Evolutionary conservation across 305 asterid species (phyloP), one percentile per base, ranked within the genome.

Genomic region (Petunia hybrid): DNA sequence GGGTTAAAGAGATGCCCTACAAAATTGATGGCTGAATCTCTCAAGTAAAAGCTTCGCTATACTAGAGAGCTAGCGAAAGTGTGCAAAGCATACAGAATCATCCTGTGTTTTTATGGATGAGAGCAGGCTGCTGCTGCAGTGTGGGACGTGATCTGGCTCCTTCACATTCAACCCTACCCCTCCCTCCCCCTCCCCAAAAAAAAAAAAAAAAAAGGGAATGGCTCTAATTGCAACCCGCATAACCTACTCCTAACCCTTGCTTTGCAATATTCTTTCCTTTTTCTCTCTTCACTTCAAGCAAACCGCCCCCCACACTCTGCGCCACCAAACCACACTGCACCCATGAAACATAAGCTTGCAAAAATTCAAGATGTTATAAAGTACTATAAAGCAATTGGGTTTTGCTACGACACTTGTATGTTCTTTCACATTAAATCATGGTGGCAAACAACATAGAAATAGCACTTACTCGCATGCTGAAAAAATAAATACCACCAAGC

Each of bases 341-440:
- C 1, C 75, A 67, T 7, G 38, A 67, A 67, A 67, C 36, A 67
- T n/a, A 42, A 67, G 39, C 55, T 67, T 67, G 55, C n/a, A 67
- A n/a, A 67, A 41, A 46, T 67, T 67, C 38, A 67, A 67, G 75
- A 67, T 16, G 39, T 55, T 41, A 42, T 42, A 67, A 8, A 7
- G 39, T 41, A 42, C 42, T 67, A 22, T 22, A 22, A 22, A 22
- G 31, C 31, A 22, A 22, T 22, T 22, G 31, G 31, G 31, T 22
- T 22, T 22, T 22, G 31, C 31, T 22, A 22, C 31, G 75, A 41
- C 75, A 42, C 8, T 67, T 6, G 3, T 70, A 71, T 0, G 78
- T 71, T 35, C 12, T 71, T 71, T 71, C 48, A 71, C 31, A 14
- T 48, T 61, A 31, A 71, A 48, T 71, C 78, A 2, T 36, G 13